Base-by-base conservation (phyloP, 1,284 basidiomycete genomes). In the Pseudozyma pruni region DNA sequence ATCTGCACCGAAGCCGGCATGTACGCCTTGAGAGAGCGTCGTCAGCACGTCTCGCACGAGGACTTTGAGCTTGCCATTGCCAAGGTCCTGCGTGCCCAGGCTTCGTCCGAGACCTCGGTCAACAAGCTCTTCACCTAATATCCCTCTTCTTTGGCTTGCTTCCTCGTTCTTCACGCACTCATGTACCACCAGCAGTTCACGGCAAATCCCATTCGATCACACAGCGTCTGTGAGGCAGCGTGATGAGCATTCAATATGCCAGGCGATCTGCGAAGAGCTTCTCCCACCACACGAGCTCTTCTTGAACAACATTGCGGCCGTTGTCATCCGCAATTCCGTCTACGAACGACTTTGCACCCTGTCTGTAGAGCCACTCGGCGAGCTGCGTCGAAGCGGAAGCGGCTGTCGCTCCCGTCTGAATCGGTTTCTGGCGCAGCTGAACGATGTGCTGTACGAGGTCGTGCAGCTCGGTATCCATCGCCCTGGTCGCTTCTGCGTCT, bases 1-100 rank as follows among this genome's bases (percentile, higher is more conserved):
- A 98, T 98, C 78, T 98, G 94, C 84, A 98, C 95, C 0, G 95
- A 98, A 86, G 95, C 94, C 25, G 94, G 93, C 52, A 98, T 97
- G 95, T 98, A 97, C 82, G 95, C 95, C 1, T 86, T 98, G 10
- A 88, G 95, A 37, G 95, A 98, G 83, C 88, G 95, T 57, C 86
- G 95, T 72, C 94, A 97, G 76, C 77, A 98, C 83, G 95, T 98
- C 43, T 95, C 93, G 2, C 94, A 98, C 84, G 95, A 98, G 79
- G 95, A 98, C 83, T 98, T 98, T 79, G 94, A 97, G 86, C 93
- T 98, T 85, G 94, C 94, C 32, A 91, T 98, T 14, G 93, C 94
- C 5, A 98, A 98, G 88, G 83, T 85, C 87, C 90, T 71, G 40
- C 76, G 81, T 57, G 81, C 82, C 46, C 78, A 83, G 39, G 74